phyloP scores from a whole-genome alignment of 73 alveolate genomes.

The Paramecium bursaria region DNA sequence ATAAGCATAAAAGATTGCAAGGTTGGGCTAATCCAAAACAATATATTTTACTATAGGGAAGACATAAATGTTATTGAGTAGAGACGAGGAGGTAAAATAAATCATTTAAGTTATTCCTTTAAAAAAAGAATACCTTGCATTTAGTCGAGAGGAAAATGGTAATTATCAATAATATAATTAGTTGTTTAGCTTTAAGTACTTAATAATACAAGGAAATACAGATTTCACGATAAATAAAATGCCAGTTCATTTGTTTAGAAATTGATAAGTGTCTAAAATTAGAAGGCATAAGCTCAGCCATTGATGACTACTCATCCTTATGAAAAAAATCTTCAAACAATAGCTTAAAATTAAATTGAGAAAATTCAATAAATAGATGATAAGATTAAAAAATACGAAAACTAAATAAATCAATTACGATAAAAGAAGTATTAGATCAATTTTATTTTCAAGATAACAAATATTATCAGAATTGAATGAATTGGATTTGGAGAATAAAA shows the following conservation, averaged over 20 bases:
- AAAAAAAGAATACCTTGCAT: conserved; percentile 40
- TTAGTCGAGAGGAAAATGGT: conserved; percentile 52
- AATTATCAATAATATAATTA: neutral
- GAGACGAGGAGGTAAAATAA: conserved; percentile 46
- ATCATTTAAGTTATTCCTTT: conserved; percentile 47
- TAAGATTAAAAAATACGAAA: neutral
- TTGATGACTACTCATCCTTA: conserved; percentile 2
- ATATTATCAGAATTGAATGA: conserved; percentile 30
- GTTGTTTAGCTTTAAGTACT: conserved; percentile 31
- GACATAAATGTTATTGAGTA: conserved; percentile 26
- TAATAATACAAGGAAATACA: conserved; percentile 40
- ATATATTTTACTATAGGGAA: conserved; percentile 44
- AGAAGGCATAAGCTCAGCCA: conserved; percentile 40
- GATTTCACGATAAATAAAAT: conserved; percentile 54
- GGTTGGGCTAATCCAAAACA: conserved; percentile 39
- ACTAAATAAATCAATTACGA: conserved; percentile 20
- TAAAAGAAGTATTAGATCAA: neutral
- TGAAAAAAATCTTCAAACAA: neutral
- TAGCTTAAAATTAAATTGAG: neutral
- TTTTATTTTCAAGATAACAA: conserved; percentile 14
- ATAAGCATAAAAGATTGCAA: conserved; percentile 26
- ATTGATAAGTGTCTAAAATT: conserved; percentile 41
- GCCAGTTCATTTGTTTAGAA: conserved; percentile 56
- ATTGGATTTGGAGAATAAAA: conserved; percentile 36
- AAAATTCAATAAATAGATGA: neutral